Evolutionary conservation across 2,329 filamentous ascomycete genomes (phyloP), one percentile per base, ranked within the genome.

Genomic region (Diplodia corticola): DNA sequence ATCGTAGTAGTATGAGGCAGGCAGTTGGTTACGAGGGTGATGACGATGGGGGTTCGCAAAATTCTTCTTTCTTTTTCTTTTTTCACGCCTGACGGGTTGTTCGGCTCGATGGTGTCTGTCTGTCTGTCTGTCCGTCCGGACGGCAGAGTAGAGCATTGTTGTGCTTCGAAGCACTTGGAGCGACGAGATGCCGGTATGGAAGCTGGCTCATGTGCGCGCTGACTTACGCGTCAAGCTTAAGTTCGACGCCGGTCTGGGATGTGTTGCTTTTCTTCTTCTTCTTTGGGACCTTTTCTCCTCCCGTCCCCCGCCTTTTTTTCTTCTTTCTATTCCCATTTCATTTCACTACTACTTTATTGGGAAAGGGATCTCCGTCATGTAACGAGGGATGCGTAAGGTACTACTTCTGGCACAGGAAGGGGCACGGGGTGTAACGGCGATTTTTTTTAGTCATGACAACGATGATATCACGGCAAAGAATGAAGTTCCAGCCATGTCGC

Each of bases 381-480:
- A 50, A 50, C 6, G 20, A 24, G 48, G 48, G 48, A 24, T 50
- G 48, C 22, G 48, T 13, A 24, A 26, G 48, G 5, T 17, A 24
- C 10, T 3, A 24, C 20, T 35, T 37, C 10, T 3, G 30, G 51
- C 26, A 33, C n/a, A 35, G 28, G 51, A 46, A 53, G 28, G 50
- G 50, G 5, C n/a, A 26, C 48, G 20, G 22, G 10, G 20, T 20
- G 26, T 35, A 5, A 35, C 20, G n/a, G n/a, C 30, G n/a, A 22
- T 13, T 44, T 2, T 57, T 24, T 2, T 57, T 24, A 44, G 7
- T 55, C 40, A 13, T n/a, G 22, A 55, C 22, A 55, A 24, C 12
- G 44, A 46, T 59, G 55, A 60, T 60, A 60, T 48, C 55, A 60
- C 55, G 13, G 24, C 24, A 22, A 15, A n/a, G 24, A 60, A 46